phyloP scores from a whole-genome alignment of 371 early-diverging fungal genomes.

The Apophysomyces ossiformis region DNA sequence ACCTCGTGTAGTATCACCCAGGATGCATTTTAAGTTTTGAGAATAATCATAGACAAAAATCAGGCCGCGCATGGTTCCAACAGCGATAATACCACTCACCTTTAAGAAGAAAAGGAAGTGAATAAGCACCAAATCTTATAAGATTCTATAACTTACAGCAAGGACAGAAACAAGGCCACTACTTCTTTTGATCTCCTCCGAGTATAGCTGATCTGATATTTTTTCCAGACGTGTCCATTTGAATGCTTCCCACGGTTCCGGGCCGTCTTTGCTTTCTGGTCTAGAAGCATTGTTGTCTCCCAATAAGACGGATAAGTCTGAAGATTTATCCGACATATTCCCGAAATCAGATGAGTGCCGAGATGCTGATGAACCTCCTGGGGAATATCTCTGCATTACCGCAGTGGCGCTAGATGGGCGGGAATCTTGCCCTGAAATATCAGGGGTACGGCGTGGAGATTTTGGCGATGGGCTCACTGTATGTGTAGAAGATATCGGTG shows the following conservation, averaged over 20 bases:
- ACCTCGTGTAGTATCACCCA: slow-evolving; percentile 62
- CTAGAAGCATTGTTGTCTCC: slow-evolving; percentile 4
- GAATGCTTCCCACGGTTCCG: slow-evolving; percentile 72
- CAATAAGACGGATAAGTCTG: slow-evolving; percentile 22
- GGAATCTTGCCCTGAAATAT: background rate
- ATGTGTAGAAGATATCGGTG: slow-evolving; percentile 13
- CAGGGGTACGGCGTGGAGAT: slow-evolving; percentile 21
- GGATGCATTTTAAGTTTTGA: slow-evolving; percentile 67
- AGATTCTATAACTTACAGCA: slow-evolving; percentile 41
- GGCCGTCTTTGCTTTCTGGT: slow-evolving; percentile 13
- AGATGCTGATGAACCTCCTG: slow-evolving; percentile 22
- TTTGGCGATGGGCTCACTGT: slow-evolving; percentile 14
- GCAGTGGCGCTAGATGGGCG: slow-evolving; percentile 14
- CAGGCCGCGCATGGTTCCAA: slow-evolving; percentile 77
- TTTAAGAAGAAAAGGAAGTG: slow-evolving; percentile 19
- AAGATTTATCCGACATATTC: slow-evolving; percentile 22
- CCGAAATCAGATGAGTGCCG: slow-evolving; percentile 34
- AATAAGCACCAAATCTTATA: background rate
- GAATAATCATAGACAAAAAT: slow-evolving; percentile 74
- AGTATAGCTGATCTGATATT: slow-evolving; percentile 71
- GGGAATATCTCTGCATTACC: slow-evolving; percentile 17
- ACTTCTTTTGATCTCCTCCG: slow-evolving; percentile 58
- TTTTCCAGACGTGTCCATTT: slow-evolving; percentile 73
- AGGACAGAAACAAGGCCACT: slow-evolving; percentile 66
- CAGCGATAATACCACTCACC: slow-evolving; percentile 67